Base-by-base conservation (phyloP, 1,284 basidiomycete genomes). In the Ustilago crameri region DNA sequence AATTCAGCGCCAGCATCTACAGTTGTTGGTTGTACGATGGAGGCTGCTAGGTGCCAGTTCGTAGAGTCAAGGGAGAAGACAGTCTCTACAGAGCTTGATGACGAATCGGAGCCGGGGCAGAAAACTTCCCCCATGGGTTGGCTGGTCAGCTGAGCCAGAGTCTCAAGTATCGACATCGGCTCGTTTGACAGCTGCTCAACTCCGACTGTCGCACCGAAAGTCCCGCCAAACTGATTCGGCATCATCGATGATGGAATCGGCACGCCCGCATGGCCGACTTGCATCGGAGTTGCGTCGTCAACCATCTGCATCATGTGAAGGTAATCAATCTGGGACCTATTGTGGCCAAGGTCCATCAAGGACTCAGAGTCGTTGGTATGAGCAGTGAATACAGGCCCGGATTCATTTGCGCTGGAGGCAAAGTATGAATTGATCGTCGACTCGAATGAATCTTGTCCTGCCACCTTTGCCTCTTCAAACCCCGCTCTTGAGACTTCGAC, bases 21-120 rank as follows among this genome's bases (percentile, higher is more conserved):
- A 30, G 30, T 12, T 30, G 30, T 12, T 5, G 9, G 23, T 26
- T 24, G 42, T 5, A 10, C 5, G 17, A 47, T 20, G 40, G 18
- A 18, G 15, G 41, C 22, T 10, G 34, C 27, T 20, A 59, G 35
- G 18, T 34, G 5, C 43, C 56, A 52, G 8, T 59, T 49, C 23
- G 52, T 41, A 23, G 59, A 55, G n/a, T 55, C 46, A 23, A 62
- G 48, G 8, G 61, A 56, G 42, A 56, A 56, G 3, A 30, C 43
- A 10, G 61, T 63, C 15, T 56, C 61, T 15, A 48, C 22, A 18
- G 60, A 63, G 49, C 52, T 56, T 9, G 53, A 50, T 9, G 60
- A 51, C 3, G 53, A 30, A 10, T 47, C 44, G 4, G 49, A 56
- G 9, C 50, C 34, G 9, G 48, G 48, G 18, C 5, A 43, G 15